Base-by-base conservation (phyloP, 805 yeast species). In the Limtongozyma cylindracea region DNA sequence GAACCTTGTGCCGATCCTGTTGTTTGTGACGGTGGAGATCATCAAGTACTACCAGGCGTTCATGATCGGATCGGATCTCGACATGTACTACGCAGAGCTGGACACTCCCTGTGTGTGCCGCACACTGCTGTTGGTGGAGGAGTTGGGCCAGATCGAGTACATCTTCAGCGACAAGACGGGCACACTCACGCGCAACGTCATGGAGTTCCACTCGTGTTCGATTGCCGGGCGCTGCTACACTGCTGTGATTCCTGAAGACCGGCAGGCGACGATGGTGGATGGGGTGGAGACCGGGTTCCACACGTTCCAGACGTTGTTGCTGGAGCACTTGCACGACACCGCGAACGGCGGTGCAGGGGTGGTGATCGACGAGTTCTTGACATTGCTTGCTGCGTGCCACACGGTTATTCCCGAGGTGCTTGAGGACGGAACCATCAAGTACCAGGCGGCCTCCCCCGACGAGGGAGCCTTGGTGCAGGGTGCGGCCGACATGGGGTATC, bases 391-490 rank as follows among this genome's bases (percentile, higher is more conserved):
- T 18, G 67, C 92, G 0, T 88, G 98, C 41, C 99, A 88, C 37
- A 91, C 99, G 0, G 99, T 88, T 19, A 88, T 88, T 29, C 99
- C 99, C 1, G 98, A 88, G 41, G 50, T 60, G 11, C 57, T 56
- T 27, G 66, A 55, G 1, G 51, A 49, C 25, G 76, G 73, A 0
- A 32, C 55, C 3, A 68, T 88, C 29, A 82, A 77, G 41, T 88
- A 91, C 41, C 99, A 88, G 46, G 98, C 99, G 1, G 94, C 98
- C 0, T 82, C 96, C 1, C 98, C 98, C 0, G 99, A 88, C 49
- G 98, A 91, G 51, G 98, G 98, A 23, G 99, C 99, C 0, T 54
- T 88, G 28, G 99, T 88, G 3, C 80, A 82, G 34, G 99, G 99
- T 26, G 96, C 93, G 10, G 88, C 95, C 1, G 55, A 53, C 35